A percentile compares a stretch with the other conserved stretches of the same genome.
These are phyloP conservation scores for Bacterosira constricta DNA, from an alignment of 108 stramenopile species.

Conservation along the genomic window DNA sequence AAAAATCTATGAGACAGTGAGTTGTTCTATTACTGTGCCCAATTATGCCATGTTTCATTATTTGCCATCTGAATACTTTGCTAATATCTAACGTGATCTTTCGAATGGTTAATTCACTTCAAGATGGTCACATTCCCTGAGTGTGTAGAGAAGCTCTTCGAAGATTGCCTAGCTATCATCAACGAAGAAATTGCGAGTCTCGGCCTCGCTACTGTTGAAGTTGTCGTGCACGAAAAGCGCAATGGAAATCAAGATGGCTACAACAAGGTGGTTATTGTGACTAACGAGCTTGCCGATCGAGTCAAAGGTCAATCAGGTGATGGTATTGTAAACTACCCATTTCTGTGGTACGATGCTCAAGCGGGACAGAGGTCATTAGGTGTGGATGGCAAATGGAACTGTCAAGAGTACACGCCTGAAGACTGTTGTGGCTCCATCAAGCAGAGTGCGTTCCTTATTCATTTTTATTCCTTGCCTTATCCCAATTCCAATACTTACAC, in stretches of 20 bases:
- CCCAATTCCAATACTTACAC: not conserved
- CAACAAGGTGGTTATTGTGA: conserved; percentile 45
- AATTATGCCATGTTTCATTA: not conserved
- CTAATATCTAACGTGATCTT: not conserved
- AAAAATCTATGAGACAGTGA: conserved; percentile 25
- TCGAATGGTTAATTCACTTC: not conserved
- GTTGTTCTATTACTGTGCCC: not conserved
- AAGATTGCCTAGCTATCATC: conserved; percentile 20
- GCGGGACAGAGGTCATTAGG: conserved; percentile 16
- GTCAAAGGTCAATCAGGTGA: conserved; percentile 18
- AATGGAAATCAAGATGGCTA: conserved; percentile 27
- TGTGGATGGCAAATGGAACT: conserved; percentile 46
- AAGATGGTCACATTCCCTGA: conserved; percentile 40
- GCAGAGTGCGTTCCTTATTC: not conserved
- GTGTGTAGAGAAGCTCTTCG: conserved; percentile 18
- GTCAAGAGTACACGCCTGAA: conserved; percentile 15
- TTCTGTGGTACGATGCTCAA: conserved; percentile 25
- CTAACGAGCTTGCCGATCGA: conserved; percentile 2
- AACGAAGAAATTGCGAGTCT: conserved; percentile 1
- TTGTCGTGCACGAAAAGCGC: conserved; percentile 40
- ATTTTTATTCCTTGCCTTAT: not conserved
- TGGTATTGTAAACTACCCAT: conserved; percentile 41
- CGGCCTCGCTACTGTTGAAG: conserved; percentile 18
- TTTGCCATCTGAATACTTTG: not conserved
- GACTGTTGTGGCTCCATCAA: conserved; percentile 26